Evolutionary conservation across 805 yeast species (phyloP).

Genomic region (Hanseniaspora pseudoguilliermondii): DNA sequence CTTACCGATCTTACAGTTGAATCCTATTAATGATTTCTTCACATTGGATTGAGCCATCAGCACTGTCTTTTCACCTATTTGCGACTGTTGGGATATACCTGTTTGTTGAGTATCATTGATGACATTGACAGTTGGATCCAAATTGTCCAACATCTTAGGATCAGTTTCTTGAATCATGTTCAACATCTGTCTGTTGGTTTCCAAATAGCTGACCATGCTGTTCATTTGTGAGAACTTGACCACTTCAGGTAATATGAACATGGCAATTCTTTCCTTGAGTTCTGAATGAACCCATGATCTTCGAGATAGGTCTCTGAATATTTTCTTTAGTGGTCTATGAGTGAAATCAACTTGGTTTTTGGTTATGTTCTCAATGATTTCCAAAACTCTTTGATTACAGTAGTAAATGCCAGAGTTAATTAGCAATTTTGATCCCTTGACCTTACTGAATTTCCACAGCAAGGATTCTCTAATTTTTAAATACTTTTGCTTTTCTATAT

Average conservation of each 20-base stretch:
- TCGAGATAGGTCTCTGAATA: slow-evolving; percentile 77
- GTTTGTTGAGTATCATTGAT: slow-evolving; percentile 15
- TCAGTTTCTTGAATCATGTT: slow-evolving; percentile 43
- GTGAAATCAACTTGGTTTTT: slow-evolving; percentile 21
- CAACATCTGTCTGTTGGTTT: slow-evolving; percentile 71
- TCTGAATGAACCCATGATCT: slow-evolving; percentile 77
- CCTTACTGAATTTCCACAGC: slow-evolving; percentile 76
- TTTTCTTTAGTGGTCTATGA: slow-evolving; percentile 46
- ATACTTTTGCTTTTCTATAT: slow-evolving; percentile 58
- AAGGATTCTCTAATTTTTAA: slow-evolving; percentile 71
- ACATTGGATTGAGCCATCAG: slow-evolving; percentile 77
- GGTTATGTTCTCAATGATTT: slow-evolving; percentile 32
- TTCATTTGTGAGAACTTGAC: slow-evolving; percentile 66
- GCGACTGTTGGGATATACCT: slow-evolving; percentile 10
- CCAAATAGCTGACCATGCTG: slow-evolving; percentile 71
- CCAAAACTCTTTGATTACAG: slow-evolving; percentile 42
- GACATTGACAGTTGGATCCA: slow-evolving; percentile 17
- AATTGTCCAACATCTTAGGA: slow-evolving; percentile 19
- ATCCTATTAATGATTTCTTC: slow-evolving; percentile 72
- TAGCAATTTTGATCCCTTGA: slow-evolving; percentile 62
- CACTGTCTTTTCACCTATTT: slow-evolving; percentile 50
- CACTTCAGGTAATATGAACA: slow-evolving; percentile 57
- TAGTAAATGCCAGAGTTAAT: slow-evolving; percentile 64
- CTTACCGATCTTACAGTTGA: slow-evolving; percentile 63
- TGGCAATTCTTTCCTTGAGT: slow-evolving; percentile 47